phyloP scores from a whole-genome alignment of 1,284 basidiomycete species.

The Pseudozyma sp. region DNA sequence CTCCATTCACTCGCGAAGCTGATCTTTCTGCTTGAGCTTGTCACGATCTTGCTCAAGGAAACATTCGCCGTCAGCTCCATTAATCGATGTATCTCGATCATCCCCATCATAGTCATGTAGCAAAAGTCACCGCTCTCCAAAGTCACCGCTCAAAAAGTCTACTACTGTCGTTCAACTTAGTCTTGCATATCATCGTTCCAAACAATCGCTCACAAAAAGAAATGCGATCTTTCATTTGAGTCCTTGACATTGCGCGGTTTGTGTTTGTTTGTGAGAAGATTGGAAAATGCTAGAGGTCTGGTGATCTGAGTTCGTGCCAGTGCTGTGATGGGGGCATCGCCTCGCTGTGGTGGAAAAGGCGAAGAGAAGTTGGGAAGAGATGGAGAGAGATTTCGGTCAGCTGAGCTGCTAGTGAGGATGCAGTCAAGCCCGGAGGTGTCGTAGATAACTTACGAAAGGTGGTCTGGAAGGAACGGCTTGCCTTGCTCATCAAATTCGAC shows the following conservation, averaged over 20 bases:
- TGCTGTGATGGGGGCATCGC: conserved; percentile 50
- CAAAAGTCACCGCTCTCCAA: neutral
- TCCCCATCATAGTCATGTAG: neutral
- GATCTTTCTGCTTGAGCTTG: conserved; percentile 12
- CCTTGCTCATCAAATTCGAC: conserved; percentile 52
- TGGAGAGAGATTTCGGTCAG: too few relatives aligned
- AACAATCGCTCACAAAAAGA: neutral
- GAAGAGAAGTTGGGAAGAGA: neutral
- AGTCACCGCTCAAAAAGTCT: conserved; percentile 6
- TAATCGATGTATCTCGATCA: neutral
- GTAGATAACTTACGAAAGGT: conserved; percentile 49
- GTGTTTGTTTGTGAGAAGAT: neutral
- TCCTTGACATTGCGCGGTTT: neutral
- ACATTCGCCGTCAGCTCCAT: neutral
- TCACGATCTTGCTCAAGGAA: neutral
- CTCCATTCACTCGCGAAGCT: conserved; percentile 5
- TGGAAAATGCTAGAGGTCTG: conserved; percentile 16
- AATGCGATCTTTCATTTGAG: conserved; percentile 16
- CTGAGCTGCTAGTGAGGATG: too few relatives aligned
- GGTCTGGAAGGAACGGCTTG: conserved; percentile 41
- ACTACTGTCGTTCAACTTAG: neutral
- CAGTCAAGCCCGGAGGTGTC: neutral
- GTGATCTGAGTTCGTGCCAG: conserved; percentile 45
- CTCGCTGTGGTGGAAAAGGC: conserved; percentile 24
- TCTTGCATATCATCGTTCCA: conserved; percentile 12